phyloP scores from a whole-genome alignment of 2,329 filamentous ascomycete genomes.

The Colletotrichum cereale region DNA sequence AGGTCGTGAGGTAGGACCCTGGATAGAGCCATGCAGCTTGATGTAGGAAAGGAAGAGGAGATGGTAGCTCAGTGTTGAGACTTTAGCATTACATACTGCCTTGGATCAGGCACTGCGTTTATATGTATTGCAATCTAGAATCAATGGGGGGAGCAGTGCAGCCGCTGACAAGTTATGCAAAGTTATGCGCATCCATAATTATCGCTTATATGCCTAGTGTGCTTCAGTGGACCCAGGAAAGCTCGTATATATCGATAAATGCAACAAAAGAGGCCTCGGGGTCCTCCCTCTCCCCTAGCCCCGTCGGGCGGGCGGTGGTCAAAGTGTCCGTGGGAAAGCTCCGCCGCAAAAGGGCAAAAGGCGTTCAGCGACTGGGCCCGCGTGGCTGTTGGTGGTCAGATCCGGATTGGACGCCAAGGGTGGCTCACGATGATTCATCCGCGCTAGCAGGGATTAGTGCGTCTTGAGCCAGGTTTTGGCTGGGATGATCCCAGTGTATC shows the following conservation, averaged over 20 bases:
- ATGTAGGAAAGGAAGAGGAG: not conserved
- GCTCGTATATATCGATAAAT: not conserved
- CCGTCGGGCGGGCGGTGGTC: not conserved
- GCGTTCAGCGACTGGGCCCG: not conserved
- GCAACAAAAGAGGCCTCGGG: not conserved
- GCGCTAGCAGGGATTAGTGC: constrained; percentile 25
- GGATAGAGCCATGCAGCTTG: not conserved
- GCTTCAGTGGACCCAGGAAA: not conserved
- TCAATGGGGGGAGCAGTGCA: not conserved
- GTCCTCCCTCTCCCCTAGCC: not conserved
- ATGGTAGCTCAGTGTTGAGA: not conserved
- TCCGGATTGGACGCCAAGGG: constrained; percentile 6
- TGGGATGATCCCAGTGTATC: not conserved
- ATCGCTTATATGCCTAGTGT: not conserved
- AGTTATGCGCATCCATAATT: not conserved
- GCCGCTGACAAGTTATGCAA: not conserved
- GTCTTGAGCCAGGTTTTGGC: not conserved
- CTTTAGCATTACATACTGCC: not conserved
- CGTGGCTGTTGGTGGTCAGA: constrained; percentile 13
- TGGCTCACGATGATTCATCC: constrained; percentile 39
- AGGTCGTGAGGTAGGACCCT: not conserved
- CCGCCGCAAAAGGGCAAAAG: not conserved
- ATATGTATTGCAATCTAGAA: not conserved
- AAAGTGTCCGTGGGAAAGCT: not conserved
- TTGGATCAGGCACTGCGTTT: not conserved